Evolutionary conservation across 192 early-diverging fungal species (phyloP).

Genomic region (Rhizophlyctis rosea): DNA sequence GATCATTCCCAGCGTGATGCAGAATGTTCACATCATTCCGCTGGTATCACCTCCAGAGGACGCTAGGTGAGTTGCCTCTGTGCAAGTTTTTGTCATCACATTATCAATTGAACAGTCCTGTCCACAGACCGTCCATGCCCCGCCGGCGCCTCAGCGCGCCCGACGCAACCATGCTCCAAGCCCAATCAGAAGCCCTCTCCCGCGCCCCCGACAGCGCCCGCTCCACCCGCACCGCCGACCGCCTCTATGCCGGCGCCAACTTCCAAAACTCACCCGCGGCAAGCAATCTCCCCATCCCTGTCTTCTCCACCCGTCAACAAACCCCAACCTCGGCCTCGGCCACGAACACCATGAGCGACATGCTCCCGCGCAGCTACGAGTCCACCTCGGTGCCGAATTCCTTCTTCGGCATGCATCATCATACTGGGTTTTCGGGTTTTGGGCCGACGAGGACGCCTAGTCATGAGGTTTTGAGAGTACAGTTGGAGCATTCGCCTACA

Average conservation of each 20-base stretch:
- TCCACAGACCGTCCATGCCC: neutral
- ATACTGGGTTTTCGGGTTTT: too few species aligned
- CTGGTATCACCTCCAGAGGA: neutral
- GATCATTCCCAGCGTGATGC: neutral
- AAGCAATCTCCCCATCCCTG: constrained; percentile 44
- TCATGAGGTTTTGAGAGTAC: constrained; percentile 16
- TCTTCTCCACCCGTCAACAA: constrained; percentile 25
- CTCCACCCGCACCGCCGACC: neutral
- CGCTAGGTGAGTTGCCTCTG: neutral
- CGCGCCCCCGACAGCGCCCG: neutral
- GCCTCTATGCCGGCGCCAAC: constrained; percentile 49
- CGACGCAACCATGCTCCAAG: neutral
- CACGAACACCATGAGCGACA: neutral
- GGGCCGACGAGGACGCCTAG: constrained; percentile 6
- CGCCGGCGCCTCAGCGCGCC: neutral
- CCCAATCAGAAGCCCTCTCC: neutral
- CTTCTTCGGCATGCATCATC: constrained; percentile 3
- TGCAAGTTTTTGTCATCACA: neutral
- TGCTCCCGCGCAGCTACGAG: constrained; percentile 3
- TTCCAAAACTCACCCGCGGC: constrained; percentile 54
- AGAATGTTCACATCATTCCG: neutral
- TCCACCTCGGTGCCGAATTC: constrained; percentile 24
- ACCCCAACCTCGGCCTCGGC: constrained; percentile 1
- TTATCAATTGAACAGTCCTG: neutral
- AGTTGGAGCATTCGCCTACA: constrained; percentile 7